Conservation (phyloP, 208 protist genomes). For the Leishmania amazonensis region DNA sequence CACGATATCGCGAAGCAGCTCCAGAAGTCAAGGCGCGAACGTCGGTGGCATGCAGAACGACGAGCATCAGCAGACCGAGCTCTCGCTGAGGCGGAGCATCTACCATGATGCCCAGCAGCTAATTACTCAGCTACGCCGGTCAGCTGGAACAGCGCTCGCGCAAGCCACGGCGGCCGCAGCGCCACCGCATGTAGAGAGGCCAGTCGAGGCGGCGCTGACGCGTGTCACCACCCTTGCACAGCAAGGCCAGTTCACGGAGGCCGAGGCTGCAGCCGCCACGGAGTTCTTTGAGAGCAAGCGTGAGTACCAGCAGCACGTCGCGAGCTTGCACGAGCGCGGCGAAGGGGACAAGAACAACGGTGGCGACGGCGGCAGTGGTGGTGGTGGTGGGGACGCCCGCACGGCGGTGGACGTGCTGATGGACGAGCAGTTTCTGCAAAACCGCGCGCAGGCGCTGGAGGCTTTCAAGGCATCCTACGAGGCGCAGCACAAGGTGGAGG, state of each 20-base stretch:
- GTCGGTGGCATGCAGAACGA: background rate
- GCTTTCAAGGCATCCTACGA: constrained; percentile 85
- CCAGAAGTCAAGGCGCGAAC: background rate
- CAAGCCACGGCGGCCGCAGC: background rate
- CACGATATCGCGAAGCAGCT: background rate
- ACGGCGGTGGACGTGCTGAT: constrained; percentile 49
- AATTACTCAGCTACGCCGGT: constrained; percentile 14
- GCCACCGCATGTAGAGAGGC: background rate
- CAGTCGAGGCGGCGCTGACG: constrained; percentile 17
- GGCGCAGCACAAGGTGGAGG: constrained; percentile 74
- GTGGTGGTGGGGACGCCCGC: constrained; percentile 33
- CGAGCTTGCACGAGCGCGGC: background rate
- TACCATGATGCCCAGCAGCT: constrained; percentile 19
- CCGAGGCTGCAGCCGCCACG: constrained; percentile 47
- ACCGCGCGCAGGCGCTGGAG: constrained; percentile 86
- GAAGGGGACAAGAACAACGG: background rate
- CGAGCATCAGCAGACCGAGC: constrained; percentile 2
- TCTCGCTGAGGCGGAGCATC: constrained; percentile 11
- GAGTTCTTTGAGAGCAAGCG: constrained; percentile 59
- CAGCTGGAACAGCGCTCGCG: background rate
- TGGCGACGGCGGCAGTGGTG: constrained; percentile 13
- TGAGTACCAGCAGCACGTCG: constrained; percentile 49
- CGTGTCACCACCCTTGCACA: constrained; percentile 35
- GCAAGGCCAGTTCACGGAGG: constrained; percentile 38
- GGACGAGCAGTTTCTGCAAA: constrained; percentile 68